Percentiles rank a stretch among this genome's conserved stretches.
phyloP scores from a whole-genome alignment of 2,329 filamentous ascomycete genomes.

The Aspergillus sp. region DNA sequence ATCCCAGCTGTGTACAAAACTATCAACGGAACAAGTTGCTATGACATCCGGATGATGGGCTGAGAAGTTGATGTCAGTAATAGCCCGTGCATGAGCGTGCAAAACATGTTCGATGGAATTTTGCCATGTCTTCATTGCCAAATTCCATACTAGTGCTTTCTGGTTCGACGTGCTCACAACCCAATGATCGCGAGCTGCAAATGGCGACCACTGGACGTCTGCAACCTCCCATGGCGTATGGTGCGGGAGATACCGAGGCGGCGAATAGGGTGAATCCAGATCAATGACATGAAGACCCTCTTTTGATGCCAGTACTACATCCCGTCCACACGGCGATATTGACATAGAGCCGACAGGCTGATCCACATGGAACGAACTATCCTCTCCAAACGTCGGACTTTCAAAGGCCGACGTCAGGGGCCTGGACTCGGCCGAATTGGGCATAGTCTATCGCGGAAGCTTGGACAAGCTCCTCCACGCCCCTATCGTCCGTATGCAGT shows the following conservation, averaged over 20 bases:
- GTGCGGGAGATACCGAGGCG: constrained; percentile 75
- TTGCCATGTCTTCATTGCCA: constrained; percentile 61
- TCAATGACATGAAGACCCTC: constrained; percentile 88
- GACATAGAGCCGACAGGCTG: constrained; percentile 77
- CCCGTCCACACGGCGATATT: constrained; percentile 83
- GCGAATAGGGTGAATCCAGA: constrained; percentile 78
- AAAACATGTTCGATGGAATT: constrained; percentile 84
- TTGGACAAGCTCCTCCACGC: background rate
- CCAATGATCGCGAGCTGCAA: constrained; percentile 83
- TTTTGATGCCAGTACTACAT: constrained; percentile 83
- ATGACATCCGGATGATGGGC: constrained; percentile 84
- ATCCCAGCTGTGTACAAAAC: constrained; percentile 90
- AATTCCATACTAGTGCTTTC: constrained; percentile 87
- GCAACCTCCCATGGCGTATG: constrained; percentile 90
- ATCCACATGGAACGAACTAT: constrained; percentile 76
- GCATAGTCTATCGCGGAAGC: constrained; percentile 13
- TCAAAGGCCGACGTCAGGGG: constrained; percentile 57
- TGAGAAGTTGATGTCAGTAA: constrained; percentile 94
- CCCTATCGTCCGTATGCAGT: constrained; percentile 2
- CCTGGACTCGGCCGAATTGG: constrained; percentile 29
- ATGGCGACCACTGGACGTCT: constrained; percentile 95
- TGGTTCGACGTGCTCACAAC: constrained; percentile 91
- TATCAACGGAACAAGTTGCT: constrained; percentile 85
- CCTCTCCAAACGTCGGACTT: constrained; percentile 77
- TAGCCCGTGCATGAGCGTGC: constrained; percentile 76